A percentile compares a stretch with the other conserved stretches of the same genome.
phyloP scores from a whole-genome alignment of 2,329 filamentous ascomycete species.

The Ceratocystis albifundus region DNA sequence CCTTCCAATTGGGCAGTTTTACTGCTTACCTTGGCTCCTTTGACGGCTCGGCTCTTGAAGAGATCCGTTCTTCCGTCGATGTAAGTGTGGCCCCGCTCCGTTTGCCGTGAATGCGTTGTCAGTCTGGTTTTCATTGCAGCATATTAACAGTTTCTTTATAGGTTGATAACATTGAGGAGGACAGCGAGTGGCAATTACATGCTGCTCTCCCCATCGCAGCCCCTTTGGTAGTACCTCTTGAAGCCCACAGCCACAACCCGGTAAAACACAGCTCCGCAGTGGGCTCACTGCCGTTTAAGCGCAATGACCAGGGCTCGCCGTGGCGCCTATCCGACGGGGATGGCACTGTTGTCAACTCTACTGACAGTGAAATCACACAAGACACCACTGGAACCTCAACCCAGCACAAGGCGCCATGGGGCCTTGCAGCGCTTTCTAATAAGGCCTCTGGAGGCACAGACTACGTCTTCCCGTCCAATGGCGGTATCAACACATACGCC shows the following conservation, averaged over 20 bases:
- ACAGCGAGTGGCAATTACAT: conserved; percentile 15
- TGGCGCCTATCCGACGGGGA: conserved; percentile 18
- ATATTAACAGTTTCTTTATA: neutral
- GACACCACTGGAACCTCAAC: conserved; percentile 49
- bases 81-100: conserved; percentile 28
- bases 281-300: conserved; percentile 3
- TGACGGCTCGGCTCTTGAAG: conserved; percentile 32
- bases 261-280: neutral
- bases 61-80: conserved; percentile 32
- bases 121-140: conserved; percentile 41
- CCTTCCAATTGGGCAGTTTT: conserved; percentile 30
- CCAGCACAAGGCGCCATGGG: conserved; percentile 29
- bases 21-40: conserved; percentile 36
- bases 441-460: conserved; percentile 24
- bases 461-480: conserved; percentile 25
- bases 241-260: neutral
- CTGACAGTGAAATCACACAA: conserved; percentile 7
- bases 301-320: conserved; percentile 12
- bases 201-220: neutral
- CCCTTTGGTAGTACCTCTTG: neutral
- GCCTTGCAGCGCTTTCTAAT: conserved; percentile 30
- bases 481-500: conserved; percentile 26
- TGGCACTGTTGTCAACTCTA: conserved; percentile 10
- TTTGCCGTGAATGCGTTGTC: neutral
- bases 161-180: conserved; percentile 18